A percentile compares a stretch with the other conserved stretches of the same genome.
phyloP scores from a whole-genome alignment of 177 flowering plant genomes.

The Vitis hybrid region DNA sequence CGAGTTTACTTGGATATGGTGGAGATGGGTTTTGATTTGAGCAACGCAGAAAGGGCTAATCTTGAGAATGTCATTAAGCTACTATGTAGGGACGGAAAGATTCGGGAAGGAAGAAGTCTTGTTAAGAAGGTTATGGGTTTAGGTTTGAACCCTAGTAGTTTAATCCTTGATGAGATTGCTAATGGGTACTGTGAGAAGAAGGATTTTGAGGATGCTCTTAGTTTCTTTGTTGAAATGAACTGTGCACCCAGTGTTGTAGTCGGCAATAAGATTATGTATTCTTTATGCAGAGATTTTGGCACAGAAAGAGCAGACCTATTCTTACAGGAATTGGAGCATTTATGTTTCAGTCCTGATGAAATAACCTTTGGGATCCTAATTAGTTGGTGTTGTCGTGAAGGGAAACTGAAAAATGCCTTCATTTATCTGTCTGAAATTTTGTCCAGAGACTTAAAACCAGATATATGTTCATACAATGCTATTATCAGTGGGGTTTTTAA shows the following conservation, averaged over 20 bases:
- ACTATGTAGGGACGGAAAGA: slow-evolving; percentile 54
- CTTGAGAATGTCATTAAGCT: slow-evolving; percentile 41
- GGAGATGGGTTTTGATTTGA: slow-evolving; percentile 29
- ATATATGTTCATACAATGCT: slow-evolving; percentile 60
- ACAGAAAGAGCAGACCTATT: slow-evolving; percentile 48
- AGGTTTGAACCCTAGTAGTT: slow-evolving; percentile 46
- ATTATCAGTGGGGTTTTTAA: slow-evolving; percentile 63
- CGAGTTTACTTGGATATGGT: slow-evolving; percentile 53
- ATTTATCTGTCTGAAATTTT: slow-evolving; percentile 59
- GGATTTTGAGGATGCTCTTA: slow-evolving; percentile 70
- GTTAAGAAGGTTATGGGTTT: slow-evolving; percentile 39
- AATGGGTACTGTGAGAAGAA: slow-evolving; percentile 65
- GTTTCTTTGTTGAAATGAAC: slow-evolving; percentile 51
- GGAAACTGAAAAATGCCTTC: slow-evolving; percentile 61
- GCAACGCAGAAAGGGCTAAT: slow-evolving; percentile 22
- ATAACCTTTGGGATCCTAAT: slow-evolving; percentile 71
- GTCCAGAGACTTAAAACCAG: slow-evolving; percentile 60
- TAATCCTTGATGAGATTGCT: slow-evolving; percentile 49
- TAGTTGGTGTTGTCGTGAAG: slow-evolving; percentile 63
- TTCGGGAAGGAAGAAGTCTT: slow-evolving; percentile 69
- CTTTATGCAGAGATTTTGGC: slow-evolving; percentile 50
- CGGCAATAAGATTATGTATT: slow-evolving; percentile 60
- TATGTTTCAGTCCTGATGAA: slow-evolving; percentile 69
- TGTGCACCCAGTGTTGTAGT: slow-evolving; percentile 42
- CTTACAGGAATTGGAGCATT: slow-evolving; percentile 46